Evolutionary conservation across 345 rosid species (phyloP).

Genomic region (Atalantia buxifolia): DNA sequence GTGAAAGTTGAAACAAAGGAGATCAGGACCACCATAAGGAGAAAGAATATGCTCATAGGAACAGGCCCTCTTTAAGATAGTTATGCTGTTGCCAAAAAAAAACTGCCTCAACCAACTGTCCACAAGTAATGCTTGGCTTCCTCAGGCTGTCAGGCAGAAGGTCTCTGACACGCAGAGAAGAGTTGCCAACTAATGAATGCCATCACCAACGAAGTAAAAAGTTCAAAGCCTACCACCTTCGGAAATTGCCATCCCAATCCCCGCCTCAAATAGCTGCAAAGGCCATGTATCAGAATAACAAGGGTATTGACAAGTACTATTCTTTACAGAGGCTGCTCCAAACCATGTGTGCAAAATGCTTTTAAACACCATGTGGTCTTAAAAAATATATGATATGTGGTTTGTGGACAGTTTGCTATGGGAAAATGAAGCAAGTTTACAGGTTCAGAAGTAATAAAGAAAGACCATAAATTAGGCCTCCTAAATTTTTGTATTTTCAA

Average conservation of each 20-base stretch:
- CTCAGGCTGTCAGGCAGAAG: constrained; percentile 66
- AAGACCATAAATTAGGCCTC: neutral
- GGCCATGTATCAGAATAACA: constrained; percentile 8
- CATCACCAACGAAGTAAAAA: constrained; percentile 74
- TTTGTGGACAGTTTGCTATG: neutral
- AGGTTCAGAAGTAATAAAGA: neutral
- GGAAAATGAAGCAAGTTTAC: neutral
- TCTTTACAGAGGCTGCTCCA: neutral
- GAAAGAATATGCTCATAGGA: neutral
- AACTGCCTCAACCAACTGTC: neutral
- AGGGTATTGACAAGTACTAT: neutral
- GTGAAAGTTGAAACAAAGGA: neutral
- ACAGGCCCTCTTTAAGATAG: neutral
- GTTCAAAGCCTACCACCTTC: constrained; percentile 82
- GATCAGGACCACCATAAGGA: neutral
- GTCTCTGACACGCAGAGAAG: constrained; percentile 81
- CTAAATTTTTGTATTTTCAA: neutral
- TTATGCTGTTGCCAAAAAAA: neutral
- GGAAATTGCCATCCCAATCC: constrained; percentile 93
- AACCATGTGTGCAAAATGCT: neutral
- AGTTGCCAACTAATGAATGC: constrained; percentile 94
- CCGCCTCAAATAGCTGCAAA: constrained; percentile 74
- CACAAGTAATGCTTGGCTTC: neutral
- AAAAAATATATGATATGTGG: neutral
- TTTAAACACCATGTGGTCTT: neutral